Percentiles rank a stretch among this genome's conserved stretches.
phyloP scores from a whole-genome alignment of 2,329 filamentous ascomycete species.

The Sporothrix phasma region DNA sequence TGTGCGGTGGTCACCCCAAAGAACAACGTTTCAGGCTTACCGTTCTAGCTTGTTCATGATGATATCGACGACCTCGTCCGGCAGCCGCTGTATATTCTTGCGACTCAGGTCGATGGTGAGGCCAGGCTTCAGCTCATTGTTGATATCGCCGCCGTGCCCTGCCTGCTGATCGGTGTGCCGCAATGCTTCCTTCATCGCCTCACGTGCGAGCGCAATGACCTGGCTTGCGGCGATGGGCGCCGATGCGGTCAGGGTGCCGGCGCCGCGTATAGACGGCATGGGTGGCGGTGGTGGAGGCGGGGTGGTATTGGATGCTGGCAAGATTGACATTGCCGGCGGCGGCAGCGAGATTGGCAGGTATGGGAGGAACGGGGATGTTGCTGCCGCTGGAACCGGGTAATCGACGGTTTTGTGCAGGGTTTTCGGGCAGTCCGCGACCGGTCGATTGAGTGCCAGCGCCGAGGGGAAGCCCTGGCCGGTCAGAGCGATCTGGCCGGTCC shows the following conservation, averaged over 20 bases:
- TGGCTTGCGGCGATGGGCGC: slow-evolving; percentile 49
- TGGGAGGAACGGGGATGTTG: slow-evolving; percentile 17
- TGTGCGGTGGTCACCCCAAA: neutral
- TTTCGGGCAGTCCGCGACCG: slow-evolving; percentile 28
- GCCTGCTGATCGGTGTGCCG: slow-evolving; percentile 56
- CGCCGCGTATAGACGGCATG: slow-evolving; percentile 38
- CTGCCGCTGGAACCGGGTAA: slow-evolving; percentile 23
- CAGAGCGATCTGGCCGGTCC: slow-evolving; percentile 18
- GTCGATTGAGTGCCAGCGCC: slow-evolving; percentile 13
- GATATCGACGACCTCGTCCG: slow-evolving; percentile 64
- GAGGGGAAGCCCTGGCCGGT: slow-evolving; percentile 15
- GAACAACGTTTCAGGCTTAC: slow-evolving; percentile 33
- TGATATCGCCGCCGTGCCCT: slow-evolving; percentile 49
- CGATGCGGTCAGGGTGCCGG: slow-evolving; percentile 36
- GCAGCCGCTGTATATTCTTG: slow-evolving; percentile 60
- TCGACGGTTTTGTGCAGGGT: slow-evolving; percentile 28
- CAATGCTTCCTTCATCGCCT: slow-evolving; percentile 57
- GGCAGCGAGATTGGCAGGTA: slow-evolving; percentile 18
- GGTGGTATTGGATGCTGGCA: slow-evolving; percentile 29
- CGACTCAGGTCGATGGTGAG: slow-evolving; percentile 71
- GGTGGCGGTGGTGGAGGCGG: slow-evolving; percentile 29
- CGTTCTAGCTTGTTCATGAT: slow-evolving; percentile 66
- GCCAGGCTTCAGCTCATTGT: slow-evolving; percentile 55
- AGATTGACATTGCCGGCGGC: slow-evolving; percentile 4
- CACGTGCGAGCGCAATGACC: slow-evolving; percentile 54